Conservation (phyloP, 805 yeast genomes). For the Candida tallmaniae region DNA sequence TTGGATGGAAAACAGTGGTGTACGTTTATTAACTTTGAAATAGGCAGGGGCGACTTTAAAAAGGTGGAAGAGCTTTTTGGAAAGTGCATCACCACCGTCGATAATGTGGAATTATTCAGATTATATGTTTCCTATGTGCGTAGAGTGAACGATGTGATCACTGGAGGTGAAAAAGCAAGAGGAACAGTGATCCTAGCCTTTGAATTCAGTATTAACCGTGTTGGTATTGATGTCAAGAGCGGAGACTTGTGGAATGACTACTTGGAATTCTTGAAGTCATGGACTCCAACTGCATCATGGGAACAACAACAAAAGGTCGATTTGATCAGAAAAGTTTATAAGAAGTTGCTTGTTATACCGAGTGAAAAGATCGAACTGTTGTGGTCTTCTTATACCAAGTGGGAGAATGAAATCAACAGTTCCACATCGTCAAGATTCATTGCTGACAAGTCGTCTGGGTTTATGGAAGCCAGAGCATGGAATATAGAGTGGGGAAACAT, state of each 20-base stretch:
- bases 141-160: conserved; percentile 60
- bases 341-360: conserved; percentile 71
- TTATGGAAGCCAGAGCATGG: conserved; percentile 82
- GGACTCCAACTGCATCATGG: conserved; percentile 78
- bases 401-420: conserved; percentile 75
- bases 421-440: conserved; percentile 80
- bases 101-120: conserved; percentile 68
- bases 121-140: conserved; percentile 77
- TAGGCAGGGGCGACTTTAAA: conserved; percentile 60
- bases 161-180: conserved; percentile 80
- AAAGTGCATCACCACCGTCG: conserved; percentile 56
- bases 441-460: conserved; percentile 75
- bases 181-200: conserved; percentile 73
- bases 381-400: conserved; percentile 78
- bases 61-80: conserved; percentile 64
- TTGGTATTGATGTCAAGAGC: conserved; percentile 73
- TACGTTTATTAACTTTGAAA: conserved; percentile 60
- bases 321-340: conserved; percentile 66
- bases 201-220: conserved; percentile 72
- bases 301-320: conserved; percentile 82
- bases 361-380: conserved; percentile 65
- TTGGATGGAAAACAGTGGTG: conserved; percentile 65
- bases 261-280: conserved; percentile 66
- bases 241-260: conserved; percentile 79
- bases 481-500: conserved; percentile 64